Conservation (phyloP, 2,329 filamentous ascomycete species). For the Onygena corvina region DNA sequence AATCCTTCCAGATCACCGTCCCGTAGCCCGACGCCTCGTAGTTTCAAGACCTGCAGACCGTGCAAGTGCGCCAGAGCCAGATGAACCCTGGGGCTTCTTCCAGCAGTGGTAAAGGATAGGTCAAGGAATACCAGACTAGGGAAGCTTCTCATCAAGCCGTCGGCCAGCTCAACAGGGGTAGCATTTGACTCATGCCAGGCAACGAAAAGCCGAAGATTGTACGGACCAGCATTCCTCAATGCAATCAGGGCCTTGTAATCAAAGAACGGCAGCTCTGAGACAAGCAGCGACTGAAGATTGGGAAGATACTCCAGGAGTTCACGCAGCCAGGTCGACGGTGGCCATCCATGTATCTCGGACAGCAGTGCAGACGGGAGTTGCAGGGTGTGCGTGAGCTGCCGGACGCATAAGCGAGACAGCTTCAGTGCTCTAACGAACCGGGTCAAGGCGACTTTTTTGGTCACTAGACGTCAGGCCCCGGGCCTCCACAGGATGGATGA, state of each 20-base stretch:
- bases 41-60: slow-evolving; percentile 45
- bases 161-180: slow-evolving; percentile 43
- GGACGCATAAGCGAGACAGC: slow-evolving; percentile 41
- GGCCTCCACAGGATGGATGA: not conserved
- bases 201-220: slow-evolving; percentile 44
- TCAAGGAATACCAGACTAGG: slow-evolving; percentile 47
- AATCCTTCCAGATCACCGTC: slow-evolving; percentile 44
- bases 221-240: slow-evolving; percentile 28
- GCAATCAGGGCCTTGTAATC: slow-evolving; percentile 47
- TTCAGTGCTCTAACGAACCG: slow-evolving; percentile 47
- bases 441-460: slow-evolving; percentile 42
- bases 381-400: slow-evolving; percentile 49
- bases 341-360: slow-evolving; percentile 49
- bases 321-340: slow-evolving; percentile 46
- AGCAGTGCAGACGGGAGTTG: slow-evolving; percentile 49
- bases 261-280: slow-evolving; percentile 49
- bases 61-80: slow-evolving; percentile 36
- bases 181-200: slow-evolving; percentile 47
- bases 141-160: slow-evolving; percentile 40
- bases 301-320: slow-evolving; percentile 48
- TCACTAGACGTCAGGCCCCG: not conserved
- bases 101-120: slow-evolving; percentile 43
- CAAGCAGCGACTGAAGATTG: slow-evolving; percentile 47
- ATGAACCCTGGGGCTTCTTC: slow-evolving; percentile 40
- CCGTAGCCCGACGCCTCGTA: slow-evolving; percentile 42